Conservation (phyloP, 805 yeast genomes). For the Diddensiella santjacobensis region DNA sequence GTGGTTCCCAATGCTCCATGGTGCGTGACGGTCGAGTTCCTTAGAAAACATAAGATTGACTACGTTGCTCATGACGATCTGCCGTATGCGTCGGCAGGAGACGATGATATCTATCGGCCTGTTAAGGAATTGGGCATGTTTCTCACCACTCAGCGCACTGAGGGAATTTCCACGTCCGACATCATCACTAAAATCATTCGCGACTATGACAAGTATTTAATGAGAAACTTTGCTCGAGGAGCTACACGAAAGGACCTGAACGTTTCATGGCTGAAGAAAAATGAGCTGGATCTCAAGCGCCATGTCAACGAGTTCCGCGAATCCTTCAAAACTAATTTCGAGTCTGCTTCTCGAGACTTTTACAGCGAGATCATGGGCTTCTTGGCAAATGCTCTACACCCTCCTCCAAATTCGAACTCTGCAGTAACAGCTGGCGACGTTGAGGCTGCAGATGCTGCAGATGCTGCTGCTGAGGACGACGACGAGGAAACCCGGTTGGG, state of each 20-base stretch:
- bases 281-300: conserved; percentile 89
- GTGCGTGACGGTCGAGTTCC: conserved; percentile 82
- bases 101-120: conserved; percentile 90
- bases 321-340: conserved; percentile 66
- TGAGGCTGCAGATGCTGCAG: conserved; percentile 13
- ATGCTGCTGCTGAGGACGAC: conserved; percentile 24
- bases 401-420: not conserved
- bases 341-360: conserved; percentile 73
- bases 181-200: conserved; percentile 91
- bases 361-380: conserved; percentile 63
- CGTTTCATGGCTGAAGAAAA: conserved; percentile 96
- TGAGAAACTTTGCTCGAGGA: conserved; percentile 97
- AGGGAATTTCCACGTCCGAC: conserved; percentile 93
- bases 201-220: conserved; percentile 92
- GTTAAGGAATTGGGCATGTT: conserved; percentile 89
- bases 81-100: conserved; percentile 86
- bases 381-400: conserved; percentile 21
- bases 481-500: no score
- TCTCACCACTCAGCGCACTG: conserved; percentile 92
- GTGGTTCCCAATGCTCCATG: conserved; percentile 94
- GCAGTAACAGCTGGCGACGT: conserved; percentile 8
- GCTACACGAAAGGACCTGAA: conserved; percentile 95
- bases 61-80: conserved; percentile 97
- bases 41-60: conserved; percentile 77
- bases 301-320: conserved; percentile 84